Evolutionary conservation across 495 filamentous ascomycete genomes (phyloP).

Genomic region (Chaetomium tenue): DNA sequence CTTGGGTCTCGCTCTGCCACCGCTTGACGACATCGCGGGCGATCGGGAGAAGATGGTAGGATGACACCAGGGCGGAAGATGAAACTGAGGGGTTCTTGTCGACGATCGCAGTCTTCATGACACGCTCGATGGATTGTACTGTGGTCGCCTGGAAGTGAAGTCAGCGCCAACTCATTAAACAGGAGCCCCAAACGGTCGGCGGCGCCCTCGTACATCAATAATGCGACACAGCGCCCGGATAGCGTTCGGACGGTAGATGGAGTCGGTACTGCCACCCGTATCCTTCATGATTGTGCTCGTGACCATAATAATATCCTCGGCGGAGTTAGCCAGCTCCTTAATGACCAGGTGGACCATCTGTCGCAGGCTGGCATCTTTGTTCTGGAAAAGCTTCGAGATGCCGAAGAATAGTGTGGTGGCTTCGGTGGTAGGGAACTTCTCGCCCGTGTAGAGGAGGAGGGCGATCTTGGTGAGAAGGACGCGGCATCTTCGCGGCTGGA

Average conservation of each 20-base stretch:
- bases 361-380: conserved; percentile 94
- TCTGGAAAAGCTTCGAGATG: conserved; percentile 99
- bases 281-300: conserved; percentile 99
- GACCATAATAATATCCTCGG: conserved; percentile 99
- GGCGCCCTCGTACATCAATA: conserved; percentile 71
- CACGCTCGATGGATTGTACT: conserved; percentile 94
- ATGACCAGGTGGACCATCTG: conserved; percentile 99
- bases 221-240: conserved; percentile 95
- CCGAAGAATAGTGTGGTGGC: conserved; percentile 98
- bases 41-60: conserved; percentile 96
- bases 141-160: conserved; percentile 70
- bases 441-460: conserved; percentile 92
- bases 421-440: conserved; percentile 94
- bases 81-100: conserved; percentile 98
- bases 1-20: conserved; percentile 99
- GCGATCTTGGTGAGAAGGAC: conserved; percentile 96
- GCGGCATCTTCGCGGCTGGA: conserved; percentile 91
- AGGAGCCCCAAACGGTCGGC: background rate
- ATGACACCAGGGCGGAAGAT: conserved; percentile 93
- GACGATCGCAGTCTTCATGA: conserved; percentile 98
- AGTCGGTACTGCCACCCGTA: conserved; percentile 90
- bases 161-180: conserved; percentile 19
- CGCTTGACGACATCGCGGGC: conserved; percentile 91
- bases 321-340: conserved; percentile 94
- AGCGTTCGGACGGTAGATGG: conserved; percentile 93